A percentile compares a stretch with the other conserved stretches of the same genome.
phyloP scores from a whole-genome alignment of 192 early-diverging fungal genomes.

The Geranomyces variabilis region DNA sequence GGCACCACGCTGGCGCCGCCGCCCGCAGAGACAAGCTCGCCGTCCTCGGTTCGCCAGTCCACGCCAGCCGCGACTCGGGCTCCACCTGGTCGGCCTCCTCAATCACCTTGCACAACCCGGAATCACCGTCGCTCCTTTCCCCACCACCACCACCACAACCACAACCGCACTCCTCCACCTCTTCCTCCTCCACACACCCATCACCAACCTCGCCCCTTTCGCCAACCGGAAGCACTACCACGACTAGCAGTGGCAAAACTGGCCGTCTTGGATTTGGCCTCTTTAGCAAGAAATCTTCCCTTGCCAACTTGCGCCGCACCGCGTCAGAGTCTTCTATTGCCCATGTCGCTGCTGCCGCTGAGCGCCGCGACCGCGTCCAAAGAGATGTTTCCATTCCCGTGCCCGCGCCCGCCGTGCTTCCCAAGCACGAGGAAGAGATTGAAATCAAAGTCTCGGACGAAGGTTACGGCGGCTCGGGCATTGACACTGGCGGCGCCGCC shows the following conservation, averaged over 20 bases:
- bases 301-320: conserved; percentile 18
- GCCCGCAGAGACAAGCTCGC: neutral
- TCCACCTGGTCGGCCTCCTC: conserved; percentile 20
- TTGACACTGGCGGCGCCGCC: conserved; percentile 2
- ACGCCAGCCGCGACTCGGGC: conserved; percentile 9
- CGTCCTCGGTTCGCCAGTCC: neutral
- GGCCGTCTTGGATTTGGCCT: conserved; percentile 8
- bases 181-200: neutral
- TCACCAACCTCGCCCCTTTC: neutral
- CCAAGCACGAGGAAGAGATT: conserved; percentile 1
- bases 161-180: neutral
- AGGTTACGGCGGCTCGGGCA: conserved; percentile 31
- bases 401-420: neutral
- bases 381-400: neutral
- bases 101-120: neutral
- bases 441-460: conserved; percentile 17
- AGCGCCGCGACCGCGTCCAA: neutral
- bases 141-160: no score
- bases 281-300: conserved; percentile 23
- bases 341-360: conserved; percentile 6
- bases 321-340: conserved; percentile 9
- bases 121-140: neutral
- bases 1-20: neutral
- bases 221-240: neutral
- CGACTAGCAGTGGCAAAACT: neutral